Percentiles rank a stretch among this genome's conserved stretches.
These are phyloP conservation scores for Calvatia gigantea DNA, from an alignment of 768 basidiomycete genomes.

Conservation along the genomic window DNA sequence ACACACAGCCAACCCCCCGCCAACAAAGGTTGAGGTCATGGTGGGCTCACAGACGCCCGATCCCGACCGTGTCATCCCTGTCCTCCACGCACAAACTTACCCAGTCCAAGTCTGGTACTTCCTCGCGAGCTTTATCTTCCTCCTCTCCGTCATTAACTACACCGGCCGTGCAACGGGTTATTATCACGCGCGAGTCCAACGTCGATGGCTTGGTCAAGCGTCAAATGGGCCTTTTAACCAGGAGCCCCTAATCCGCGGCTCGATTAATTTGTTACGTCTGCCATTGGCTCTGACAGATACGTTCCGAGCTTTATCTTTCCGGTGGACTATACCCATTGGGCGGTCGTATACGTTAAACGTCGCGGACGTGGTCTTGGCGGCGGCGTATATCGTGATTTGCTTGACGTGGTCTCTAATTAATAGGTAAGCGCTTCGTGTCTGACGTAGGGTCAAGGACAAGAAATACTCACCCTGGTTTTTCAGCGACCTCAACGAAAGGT, in stretches of 20 bases:
- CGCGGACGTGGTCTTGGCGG: constrained; percentile 34
- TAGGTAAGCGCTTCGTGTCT: constrained; percentile 25
- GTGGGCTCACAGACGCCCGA: not conserved
- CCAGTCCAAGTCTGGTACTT: constrained; percentile 30
- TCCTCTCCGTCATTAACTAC: constrained; percentile 20
- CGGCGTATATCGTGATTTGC: constrained; percentile 33
- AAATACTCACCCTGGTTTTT: not conserved
- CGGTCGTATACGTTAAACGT: constrained; percentile 34
- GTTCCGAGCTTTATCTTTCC: constrained; percentile 33
- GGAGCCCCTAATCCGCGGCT: constrained; percentile 1
- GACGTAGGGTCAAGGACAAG: not conserved
- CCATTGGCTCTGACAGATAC: constrained; percentile 29
- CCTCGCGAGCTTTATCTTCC: constrained; percentile 26
- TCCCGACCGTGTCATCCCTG: constrained; percentile 6
- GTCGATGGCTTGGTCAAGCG: not conserved
- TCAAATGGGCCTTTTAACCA: not conserved
- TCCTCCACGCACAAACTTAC: constrained; percentile 16
- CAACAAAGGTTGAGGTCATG: not conserved
- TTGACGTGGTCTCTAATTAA: constrained; percentile 37
- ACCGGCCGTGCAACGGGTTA: constrained; percentile 20
- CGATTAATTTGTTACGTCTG: constrained; percentile 20
- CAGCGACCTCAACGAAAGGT: constrained; percentile 31
- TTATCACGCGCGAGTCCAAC: not conserved
- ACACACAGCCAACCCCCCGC: not conserved
- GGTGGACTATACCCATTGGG: constrained; percentile 33